Evolutionary conservation across 192 early-diverging fungal species (phyloP).

Genomic region (Backusella macrospora): DNA sequence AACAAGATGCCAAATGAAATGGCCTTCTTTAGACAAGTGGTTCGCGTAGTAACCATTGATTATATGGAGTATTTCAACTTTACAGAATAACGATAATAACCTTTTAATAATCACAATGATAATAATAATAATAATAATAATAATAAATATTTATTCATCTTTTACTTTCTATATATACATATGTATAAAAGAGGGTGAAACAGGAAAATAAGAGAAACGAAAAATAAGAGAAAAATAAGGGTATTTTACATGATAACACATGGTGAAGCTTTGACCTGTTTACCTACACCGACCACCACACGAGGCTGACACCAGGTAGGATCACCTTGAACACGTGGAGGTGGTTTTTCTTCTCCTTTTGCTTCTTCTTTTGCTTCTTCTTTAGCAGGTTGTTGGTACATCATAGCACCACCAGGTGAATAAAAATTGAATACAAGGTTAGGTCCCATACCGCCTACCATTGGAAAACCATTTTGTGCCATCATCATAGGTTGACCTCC

Average conservation of each 20-base stretch:
- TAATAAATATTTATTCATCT: background rate
- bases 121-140: background rate
- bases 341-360: background rate
- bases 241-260: conserved; percentile 15
- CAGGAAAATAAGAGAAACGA: background rate
- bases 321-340: background rate
- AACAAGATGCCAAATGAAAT: conserved; percentile 40
- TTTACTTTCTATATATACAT: background rate
- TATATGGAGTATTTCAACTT: conserved; percentile 20
- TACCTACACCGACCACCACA: background rate
- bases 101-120: no score
- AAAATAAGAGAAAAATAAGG: background rate
- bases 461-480: background rate
- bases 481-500: conserved; percentile 6
- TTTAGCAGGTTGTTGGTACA: background rate
- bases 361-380: background rate
- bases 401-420: background rate
- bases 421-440: conserved; percentile 16
- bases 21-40: conserved; percentile 37
- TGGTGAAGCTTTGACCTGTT: background rate
- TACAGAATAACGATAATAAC: conserved; percentile 4
- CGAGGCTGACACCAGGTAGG: conserved; percentile 18
- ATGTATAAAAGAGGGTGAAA: background rate
- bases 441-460: conserved; percentile 15
- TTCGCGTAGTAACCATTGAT: conserved; percentile 34